Percentiles rank a stretch among this genome's conserved stretches.
These are phyloP conservation scores for Chaetomium olivaceum DNA, from an alignment of 2,329 filamentous ascomycete species.

Conservation along the genomic window DNA sequence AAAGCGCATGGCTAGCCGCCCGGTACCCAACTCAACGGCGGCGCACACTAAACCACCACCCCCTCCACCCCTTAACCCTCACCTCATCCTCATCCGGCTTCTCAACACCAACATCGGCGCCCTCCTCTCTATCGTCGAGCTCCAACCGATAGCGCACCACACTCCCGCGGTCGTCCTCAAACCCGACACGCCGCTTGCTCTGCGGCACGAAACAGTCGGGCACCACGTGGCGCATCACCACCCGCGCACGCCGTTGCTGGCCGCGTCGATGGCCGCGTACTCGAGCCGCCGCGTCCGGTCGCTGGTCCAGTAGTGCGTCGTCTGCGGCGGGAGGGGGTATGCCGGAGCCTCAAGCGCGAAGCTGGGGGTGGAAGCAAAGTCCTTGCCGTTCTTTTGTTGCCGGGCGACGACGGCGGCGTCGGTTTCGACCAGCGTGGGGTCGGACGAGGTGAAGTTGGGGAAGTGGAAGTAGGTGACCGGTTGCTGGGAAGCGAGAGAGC, in stretches of 20 bases:
- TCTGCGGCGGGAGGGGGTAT: conserved; percentile 54
- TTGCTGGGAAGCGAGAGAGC: conserved; percentile 34
- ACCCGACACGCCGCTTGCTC: conserved; percentile 51
- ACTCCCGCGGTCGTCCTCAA: conserved; percentile 64
- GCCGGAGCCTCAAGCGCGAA: conserved; percentile 33
- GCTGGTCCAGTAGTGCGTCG: conserved; percentile 68
- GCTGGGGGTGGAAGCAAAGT: conserved; percentile 10
- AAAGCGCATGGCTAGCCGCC: not conserved
- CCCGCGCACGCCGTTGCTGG: conserved; percentile 59
- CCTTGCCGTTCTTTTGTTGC: conserved; percentile 2
- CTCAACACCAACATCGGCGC: conserved; percentile 17
- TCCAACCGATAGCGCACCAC: conserved; percentile 63
- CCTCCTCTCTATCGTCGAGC: conserved; percentile 52
- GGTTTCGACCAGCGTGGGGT: conserved; percentile 35
- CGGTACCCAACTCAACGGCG: conserved; percentile 19
- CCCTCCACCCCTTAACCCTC: conserved; percentile 24
- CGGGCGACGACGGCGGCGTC: conserved; percentile 10
- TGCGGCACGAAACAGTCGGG: conserved; percentile 62
- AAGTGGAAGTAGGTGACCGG: conserved; percentile 48
- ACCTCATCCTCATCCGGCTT: conserved; percentile 23
- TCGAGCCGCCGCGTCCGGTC: conserved; percentile 62
- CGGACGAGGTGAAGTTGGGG: conserved; percentile 48
- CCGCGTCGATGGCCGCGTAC: conserved; percentile 67
- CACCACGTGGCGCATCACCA: conserved; percentile 59
- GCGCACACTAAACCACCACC: conserved; percentile 31